Conservation (phyloP, 805 yeast genomes). For the Barnettozyma sp. region DNA sequence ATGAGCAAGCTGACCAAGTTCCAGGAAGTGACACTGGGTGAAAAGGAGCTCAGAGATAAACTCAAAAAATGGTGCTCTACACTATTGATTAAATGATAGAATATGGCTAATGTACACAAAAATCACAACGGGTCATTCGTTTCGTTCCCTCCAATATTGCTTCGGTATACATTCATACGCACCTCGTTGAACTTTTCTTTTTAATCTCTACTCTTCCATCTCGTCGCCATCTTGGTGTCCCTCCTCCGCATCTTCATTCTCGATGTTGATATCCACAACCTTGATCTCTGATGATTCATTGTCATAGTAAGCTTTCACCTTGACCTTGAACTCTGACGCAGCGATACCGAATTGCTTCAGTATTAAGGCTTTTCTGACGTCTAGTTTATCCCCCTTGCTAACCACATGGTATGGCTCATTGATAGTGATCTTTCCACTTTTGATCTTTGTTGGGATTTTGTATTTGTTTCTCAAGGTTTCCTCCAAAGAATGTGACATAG, state of each 20-base stretch:
- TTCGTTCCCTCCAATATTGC: too few species aligned
- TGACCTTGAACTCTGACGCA: constrained; percentile 82
- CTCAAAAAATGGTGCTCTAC: constrained; percentile 7
- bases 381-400: constrained; percentile 68
- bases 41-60: not conserved
- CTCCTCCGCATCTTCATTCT: too few species aligned
- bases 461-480: constrained; percentile 83
- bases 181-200: too few species aligned
- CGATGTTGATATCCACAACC: constrained; percentile 30
- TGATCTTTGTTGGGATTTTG: constrained; percentile 87
- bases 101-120: constrained; percentile 14
- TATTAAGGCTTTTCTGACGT: constrained; percentile 85
- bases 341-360: constrained; percentile 95
- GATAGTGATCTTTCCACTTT: constrained; percentile 78
- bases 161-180: too few species aligned
- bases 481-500: constrained; percentile 94
- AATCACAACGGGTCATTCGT: too few species aligned
- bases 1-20: constrained; percentile 7
- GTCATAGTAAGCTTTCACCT: constrained; percentile 70
- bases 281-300: constrained; percentile 40
- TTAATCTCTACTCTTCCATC: constrained; percentile 12
- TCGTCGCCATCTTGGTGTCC: too few species aligned
- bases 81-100: constrained; percentile 1
- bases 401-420: constrained; percentile 77
- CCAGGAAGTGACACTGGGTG: constrained; percentile 2